Evolutionary conservation across 768 basidiomycete genomes (phyloP), one percentile per base, ranked within the genome.

Genomic region (Cyclocybe cylindracea): DNA sequence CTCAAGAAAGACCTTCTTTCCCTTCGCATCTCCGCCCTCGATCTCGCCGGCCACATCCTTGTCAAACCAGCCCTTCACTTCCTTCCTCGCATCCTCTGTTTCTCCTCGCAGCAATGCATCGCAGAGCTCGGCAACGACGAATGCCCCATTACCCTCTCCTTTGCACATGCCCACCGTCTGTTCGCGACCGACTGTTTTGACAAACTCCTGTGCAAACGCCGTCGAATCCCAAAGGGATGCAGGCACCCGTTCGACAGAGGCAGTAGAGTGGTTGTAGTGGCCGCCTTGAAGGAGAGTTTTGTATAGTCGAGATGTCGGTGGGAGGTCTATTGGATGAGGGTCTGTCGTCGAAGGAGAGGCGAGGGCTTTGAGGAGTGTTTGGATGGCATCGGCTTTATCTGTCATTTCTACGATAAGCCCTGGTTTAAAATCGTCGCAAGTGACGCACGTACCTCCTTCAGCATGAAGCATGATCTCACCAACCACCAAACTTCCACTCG

Each of bases 201-300:
- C 67, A 61, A 91, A 88, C 9, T 69, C 63, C 3, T 69, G 67
- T 0, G 88, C 89, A 55, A 92, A 92, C 1, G 67, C 69, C 1
- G 68, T 63, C 0, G 86, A 71, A 14, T 85, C 82, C 77, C 86
- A 93, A 9, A 61, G 57, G 0, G 54, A 37, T 1, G 66, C 57
- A 2, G 78, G 59, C 2, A 79, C 74, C 6, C 67, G 76, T 32
- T 80, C 78, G 35, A 95, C 73, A 2, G 77, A 55, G 16, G 77
- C 76, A 2, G 83, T 78, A 0, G 78, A 65, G 32, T 84, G 86
- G 54, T 83, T 85, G 69, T 85, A 97, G 64, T 95, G 93, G 0
- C 94, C 94, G 5, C 94, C 94, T 64, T 95, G 92, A 1, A 97
- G 77, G 5, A 97, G 82, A 5, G 84, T 85, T 66, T 97, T 97